A percentile compares a stretch with the other conserved stretches of the same genome.
phyloP scores from a whole-genome alignment of 2,329 filamentous ascomycete genomes.

The Pyrenophora tritici-repentis region DNA sequence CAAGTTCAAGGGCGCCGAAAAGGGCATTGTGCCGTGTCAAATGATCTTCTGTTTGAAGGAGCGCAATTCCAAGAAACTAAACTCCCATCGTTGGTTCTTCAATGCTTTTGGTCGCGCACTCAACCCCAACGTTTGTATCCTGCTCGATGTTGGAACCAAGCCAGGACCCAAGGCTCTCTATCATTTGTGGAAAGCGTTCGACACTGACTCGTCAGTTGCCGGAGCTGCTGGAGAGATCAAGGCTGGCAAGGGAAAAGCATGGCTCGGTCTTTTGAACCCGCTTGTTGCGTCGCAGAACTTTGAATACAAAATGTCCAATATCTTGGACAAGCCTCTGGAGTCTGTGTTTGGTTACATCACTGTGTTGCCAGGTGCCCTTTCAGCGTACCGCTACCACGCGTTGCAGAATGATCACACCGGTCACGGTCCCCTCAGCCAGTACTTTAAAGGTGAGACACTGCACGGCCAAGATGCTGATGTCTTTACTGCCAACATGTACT shows the following conservation, averaged over 20 bases:
- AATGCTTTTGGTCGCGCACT: slow-evolving; percentile 93
- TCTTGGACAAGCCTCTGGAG: slow-evolving; percentile 94
- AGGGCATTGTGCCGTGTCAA: slow-evolving; percentile 96
- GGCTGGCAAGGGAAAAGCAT: slow-evolving; percentile 88
- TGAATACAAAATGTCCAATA: slow-evolving; percentile 99
- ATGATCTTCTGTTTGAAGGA: slow-evolving; percentile 99
- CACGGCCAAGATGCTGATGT: slow-evolving; percentile 96
- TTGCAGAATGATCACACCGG: slow-evolving; percentile 96
- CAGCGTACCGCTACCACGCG: slow-evolving; percentile 93
- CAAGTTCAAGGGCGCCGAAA: slow-evolving; percentile 98
- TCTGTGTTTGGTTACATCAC: slow-evolving; percentile 99
- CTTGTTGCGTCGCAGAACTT: slow-evolving; percentile 98
- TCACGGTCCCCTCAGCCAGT: slow-evolving; percentile 92
- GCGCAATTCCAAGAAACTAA: slow-evolving; percentile 96
- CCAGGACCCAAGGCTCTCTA: slow-evolving; percentile 91
- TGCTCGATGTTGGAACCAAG: slow-evolving; percentile 94
- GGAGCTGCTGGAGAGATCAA: slow-evolving; percentile 98
- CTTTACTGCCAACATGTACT: slow-evolving; percentile 96
- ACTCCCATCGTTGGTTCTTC: slow-evolving; percentile 99
- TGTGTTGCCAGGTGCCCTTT: slow-evolving; percentile 90
- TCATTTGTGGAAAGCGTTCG: slow-evolving; percentile 98
- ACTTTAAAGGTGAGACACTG: slow-evolving; percentile 98
- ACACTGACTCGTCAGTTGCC: slow-evolving; percentile 95
- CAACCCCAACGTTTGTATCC: slow-evolving; percentile 94
- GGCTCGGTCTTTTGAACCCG: slow-evolving; percentile 84